A percentile compares a stretch with the other conserved stretches of the same genome.
phyloP scores from a whole-genome alignment of 129 eudicot genomes.

The Lonicera japonica region DNA sequence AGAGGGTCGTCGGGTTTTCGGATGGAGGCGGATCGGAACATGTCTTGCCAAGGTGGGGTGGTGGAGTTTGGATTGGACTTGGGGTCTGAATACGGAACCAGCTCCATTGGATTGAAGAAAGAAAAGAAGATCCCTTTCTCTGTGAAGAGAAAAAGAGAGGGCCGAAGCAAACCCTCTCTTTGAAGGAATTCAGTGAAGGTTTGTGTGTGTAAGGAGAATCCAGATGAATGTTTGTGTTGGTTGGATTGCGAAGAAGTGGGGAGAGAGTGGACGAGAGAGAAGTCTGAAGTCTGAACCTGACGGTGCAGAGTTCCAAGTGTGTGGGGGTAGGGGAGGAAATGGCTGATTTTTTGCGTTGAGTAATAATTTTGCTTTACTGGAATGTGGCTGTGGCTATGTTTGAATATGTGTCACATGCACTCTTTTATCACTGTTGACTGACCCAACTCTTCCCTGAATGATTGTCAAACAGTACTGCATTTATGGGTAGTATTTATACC shows the following conservation, averaged over 20 bases:
- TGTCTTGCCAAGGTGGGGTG: conserved; percentile 83
- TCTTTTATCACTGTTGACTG: too few species aligned
- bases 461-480: too few species aligned
- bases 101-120: conserved; percentile 35
- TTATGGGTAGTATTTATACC: too few species aligned
- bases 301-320: too few species aligned
- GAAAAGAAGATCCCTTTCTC: too few species aligned
- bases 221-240: neutral
- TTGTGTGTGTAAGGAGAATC: neutral
- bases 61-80: conserved; percentile 23
- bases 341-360: too few species aligned
- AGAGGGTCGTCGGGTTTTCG: conserved; percentile 44
- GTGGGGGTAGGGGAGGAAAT: neutral
- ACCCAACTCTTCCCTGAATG: too few species aligned
- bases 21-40: conserved; percentile 89
- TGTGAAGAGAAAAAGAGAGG: neutral
- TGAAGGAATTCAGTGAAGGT: neutral
- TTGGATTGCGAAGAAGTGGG: neutral
- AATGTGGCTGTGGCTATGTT: too few species aligned
- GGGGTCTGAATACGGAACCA: conserved; percentile 76
- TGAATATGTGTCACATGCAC: too few species aligned
- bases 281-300: too few species aligned
- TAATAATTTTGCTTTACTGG: too few species aligned
- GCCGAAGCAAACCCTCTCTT: neutral
- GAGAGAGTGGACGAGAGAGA: neutral